Evolutionary conservation across 768 basidiomycete genomes (phyloP).

Genomic region (Favolaschia claudopus): DNA sequence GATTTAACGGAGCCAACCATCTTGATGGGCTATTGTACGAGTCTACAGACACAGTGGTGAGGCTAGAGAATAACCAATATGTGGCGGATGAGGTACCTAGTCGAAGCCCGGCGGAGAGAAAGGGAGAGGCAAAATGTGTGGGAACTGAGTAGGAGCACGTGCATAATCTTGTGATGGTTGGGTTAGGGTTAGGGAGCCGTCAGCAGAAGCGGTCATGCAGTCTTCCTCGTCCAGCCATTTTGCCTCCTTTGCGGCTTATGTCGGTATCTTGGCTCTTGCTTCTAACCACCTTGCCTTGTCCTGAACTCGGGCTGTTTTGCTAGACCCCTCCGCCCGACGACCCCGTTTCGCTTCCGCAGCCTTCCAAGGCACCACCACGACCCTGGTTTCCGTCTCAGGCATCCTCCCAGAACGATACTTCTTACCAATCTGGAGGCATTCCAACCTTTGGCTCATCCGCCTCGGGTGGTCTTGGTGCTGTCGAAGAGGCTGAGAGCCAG

Average conservation of each 20-base stretch:
- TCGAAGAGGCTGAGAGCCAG: slow-evolving; percentile 49
- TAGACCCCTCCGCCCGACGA: slow-evolving; percentile 71
- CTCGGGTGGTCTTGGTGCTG: slow-evolving; percentile 42
- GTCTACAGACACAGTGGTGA: slow-evolving; percentile 14
- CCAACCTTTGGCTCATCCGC: slow-evolving; percentile 61
- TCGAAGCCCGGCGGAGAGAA: slow-evolving; percentile 46
- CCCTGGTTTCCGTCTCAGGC: slow-evolving; percentile 61
- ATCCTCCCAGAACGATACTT: slow-evolving; percentile 43
- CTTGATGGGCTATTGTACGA: slow-evolving; percentile 35
- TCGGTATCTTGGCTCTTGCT: slow-evolving; percentile 38
- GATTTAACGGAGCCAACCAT: slow-evolving; percentile 40
- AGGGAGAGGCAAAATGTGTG: slow-evolving; percentile 3
- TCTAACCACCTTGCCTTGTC: background rate
- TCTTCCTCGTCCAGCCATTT: slow-evolving; percentile 48
- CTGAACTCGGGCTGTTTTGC: slow-evolving; percentile 2
- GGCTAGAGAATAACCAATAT: slow-evolving; percentile 6
- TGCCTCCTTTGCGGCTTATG: slow-evolving; percentile 69
- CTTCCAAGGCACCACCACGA: slow-evolving; percentile 40
- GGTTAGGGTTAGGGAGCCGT: background rate
- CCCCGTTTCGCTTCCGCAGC: slow-evolving; percentile 38
- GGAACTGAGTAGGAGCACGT: background rate
- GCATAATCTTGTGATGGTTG: slow-evolving; percentile 40
- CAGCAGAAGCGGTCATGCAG: slow-evolving; percentile 28
- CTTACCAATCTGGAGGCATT: slow-evolving; percentile 77
- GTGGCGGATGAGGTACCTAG: slow-evolving; percentile 19